Percentiles rank a stretch among this genome's conserved stretches.
These are phyloP conservation scores for Trypanosoma mega DNA, from an alignment of 208 protist species.

Conservation along the genomic window DNA sequence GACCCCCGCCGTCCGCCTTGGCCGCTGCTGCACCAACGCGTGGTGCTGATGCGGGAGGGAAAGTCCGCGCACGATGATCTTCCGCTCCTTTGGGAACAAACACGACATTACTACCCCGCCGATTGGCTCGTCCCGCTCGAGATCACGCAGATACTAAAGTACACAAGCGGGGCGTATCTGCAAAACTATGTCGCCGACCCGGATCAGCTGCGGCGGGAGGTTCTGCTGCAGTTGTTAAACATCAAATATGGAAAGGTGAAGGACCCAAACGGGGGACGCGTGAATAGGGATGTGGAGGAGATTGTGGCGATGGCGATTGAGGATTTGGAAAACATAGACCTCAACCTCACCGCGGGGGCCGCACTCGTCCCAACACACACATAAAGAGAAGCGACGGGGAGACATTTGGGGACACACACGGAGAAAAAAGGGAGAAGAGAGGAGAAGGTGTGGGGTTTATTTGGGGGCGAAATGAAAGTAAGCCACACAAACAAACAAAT, in stretches of 20 bases:
- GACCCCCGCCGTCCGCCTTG: conserved; percentile 81
- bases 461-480: no score
- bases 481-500: conserved; percentile 21
- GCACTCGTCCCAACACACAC: conserved; percentile 74
- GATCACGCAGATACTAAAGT: conserved; percentile 85
- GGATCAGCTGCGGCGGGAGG: conserved; percentile 77
- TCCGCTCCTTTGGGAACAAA: conserved; percentile 81
- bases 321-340: conserved; percentile 74
- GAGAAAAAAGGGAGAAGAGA: conserved; percentile 1
- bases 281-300: conserved; percentile 84
- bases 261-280: conserved; percentile 55
- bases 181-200: conserved; percentile 83
- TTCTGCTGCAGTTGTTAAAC: conserved; percentile 79
- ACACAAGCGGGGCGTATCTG: conserved; percentile 70
- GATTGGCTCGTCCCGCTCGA: conserved; percentile 87
- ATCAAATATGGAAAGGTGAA: conserved; percentile 75
- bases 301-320: conserved; percentile 82
- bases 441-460: background rate
- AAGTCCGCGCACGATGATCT: conserved; percentile 72
- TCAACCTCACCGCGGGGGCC: conserved; percentile 42
- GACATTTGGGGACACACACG: no score
- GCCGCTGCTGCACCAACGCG: conserved; percentile 82
- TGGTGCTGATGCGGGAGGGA: conserved; percentile 78
- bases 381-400: conserved; percentile 21
- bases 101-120: conserved; percentile 76